Base-by-base conservation (phyloP, 805 yeast genomes). In the Sungouiella blattae region DNA sequence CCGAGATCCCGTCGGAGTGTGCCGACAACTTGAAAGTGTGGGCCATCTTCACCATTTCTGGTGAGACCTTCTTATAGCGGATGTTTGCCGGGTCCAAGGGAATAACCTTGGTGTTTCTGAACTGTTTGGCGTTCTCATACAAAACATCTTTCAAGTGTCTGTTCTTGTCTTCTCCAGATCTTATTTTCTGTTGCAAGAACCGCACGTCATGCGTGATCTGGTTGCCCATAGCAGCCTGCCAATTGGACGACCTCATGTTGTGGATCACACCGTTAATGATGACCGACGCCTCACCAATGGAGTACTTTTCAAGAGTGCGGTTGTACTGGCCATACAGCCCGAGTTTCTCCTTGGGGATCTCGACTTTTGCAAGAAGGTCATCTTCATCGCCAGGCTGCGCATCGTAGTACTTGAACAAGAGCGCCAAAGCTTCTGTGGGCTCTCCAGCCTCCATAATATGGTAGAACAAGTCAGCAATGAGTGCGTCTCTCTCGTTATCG, bases 261-360 rank as follows among this genome's bases (percentile, higher is more conserved):
- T 67, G 60, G 12, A 84, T 70, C 5, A 80, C 79, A 28, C 98
- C 98, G 56, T 91, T 84, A 18, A 78, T 75, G 32, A 87, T 69
- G 4, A 87, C 61, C 0, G 73, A 56, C 0, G 91, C 80, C 1
- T 55, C 52, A 0, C 49, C 48, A 18, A 80, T 57, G 5, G 73
- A 67, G 32, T 53, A 61, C 25, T 39, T 49, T 9, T 44, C 33
- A 9, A 62, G 52, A 6, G 62, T 49, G 8, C 39, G 43, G 38
- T 46, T 29, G 36, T 55, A 57, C 4, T 50, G 37, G 6, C 36
- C 40, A 12, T 46, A 43, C 20, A 46, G 36, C 17, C 46, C 49
- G 5, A 40, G 40, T 21, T 46, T 51, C 6, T 48, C 52, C 3
- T 32, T 40, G 0, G 57, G 47, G 8, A 52, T 22, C 5, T 38